Conservation (phyloP, 2,329 filamentous ascomycete species). For the Mollisia scopiformis region DNA sequence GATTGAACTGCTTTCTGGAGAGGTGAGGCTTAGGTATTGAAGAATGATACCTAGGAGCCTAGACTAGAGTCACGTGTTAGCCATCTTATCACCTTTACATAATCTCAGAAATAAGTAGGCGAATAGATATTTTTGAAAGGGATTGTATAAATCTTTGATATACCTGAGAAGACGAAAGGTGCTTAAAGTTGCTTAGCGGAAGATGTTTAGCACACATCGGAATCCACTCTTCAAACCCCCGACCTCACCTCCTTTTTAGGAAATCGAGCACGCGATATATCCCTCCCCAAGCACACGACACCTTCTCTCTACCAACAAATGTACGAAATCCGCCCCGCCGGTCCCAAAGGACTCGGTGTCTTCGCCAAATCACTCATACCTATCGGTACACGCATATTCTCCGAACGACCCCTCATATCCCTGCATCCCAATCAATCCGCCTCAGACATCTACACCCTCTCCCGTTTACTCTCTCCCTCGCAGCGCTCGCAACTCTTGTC, state of each 20-base stretch:
- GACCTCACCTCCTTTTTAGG: conserved; percentile 4
- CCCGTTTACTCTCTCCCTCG: conserved; percentile 13
- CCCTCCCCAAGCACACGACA: neutral
- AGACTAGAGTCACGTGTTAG: too few species aligned
- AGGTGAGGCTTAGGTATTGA: neutral
- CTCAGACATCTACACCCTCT: conserved; percentile 20
- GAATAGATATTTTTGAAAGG: too few species aligned
- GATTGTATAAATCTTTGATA: neutral
- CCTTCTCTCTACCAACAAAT: conserved; percentile 4
- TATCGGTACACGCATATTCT: conserved; percentile 31
- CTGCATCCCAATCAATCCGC: conserved; percentile 21
- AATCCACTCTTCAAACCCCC: neutral
- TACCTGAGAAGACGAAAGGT: too few species aligned
- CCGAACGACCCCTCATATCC: conserved; percentile 30
- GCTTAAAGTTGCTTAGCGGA: neutral
- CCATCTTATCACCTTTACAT: too few species aligned
- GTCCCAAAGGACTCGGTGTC: conserved; percentile 32
- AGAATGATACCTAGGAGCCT: too few species aligned
- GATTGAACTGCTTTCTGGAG: neutral
- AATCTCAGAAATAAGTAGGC: neutral
- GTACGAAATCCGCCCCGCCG: conserved; percentile 27
- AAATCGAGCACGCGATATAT: neutral
- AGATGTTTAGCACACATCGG: neutral
- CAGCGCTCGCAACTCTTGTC: conserved; percentile 14
- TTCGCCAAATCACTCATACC: conserved; percentile 29